phyloP scores from a whole-genome alignment of 306 rosid species.

The Betula pendula region DNA sequence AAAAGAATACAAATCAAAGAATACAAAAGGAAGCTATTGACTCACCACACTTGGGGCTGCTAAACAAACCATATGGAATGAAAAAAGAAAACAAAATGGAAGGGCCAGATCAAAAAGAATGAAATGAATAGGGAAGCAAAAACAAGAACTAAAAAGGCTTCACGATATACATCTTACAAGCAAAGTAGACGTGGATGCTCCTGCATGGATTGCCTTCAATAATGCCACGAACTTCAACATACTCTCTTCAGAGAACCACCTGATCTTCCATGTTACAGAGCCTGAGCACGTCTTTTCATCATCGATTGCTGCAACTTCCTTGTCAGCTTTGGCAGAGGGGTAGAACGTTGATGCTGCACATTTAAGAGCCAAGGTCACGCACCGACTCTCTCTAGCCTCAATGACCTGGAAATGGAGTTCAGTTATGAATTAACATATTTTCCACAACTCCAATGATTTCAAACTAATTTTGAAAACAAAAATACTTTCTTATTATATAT shows the following conservation, averaged over 20 bases:
- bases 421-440: background rate
- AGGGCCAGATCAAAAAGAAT: slow-evolving; percentile 55
- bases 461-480: background rate
- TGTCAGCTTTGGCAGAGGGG: slow-evolving; percentile 34
- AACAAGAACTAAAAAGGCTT: slow-evolving; percentile 20
- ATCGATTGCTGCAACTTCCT: slow-evolving; percentile 23
- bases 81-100: background rate
- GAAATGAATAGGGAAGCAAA: slow-evolving; percentile 53
- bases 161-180: slow-evolving; percentile 53
- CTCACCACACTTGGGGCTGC: slow-evolving; percentile 30
- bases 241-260: slow-evolving; percentile 67
- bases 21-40: slow-evolving; percentile 37
- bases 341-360: slow-evolving; percentile 38
- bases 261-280: slow-evolving; percentile 58
- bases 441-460: background rate
- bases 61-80: slow-evolving; percentile 21
- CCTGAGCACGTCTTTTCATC: slow-evolving; percentile 33
- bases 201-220: slow-evolving; percentile 76
- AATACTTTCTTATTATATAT: no score
- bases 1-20: slow-evolving; percentile 47
- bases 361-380: slow-evolving; percentile 55
- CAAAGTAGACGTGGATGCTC: slow-evolving; percentile 43
- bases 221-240: slow-evolving; percentile 67
- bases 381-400: slow-evolving; percentile 44
- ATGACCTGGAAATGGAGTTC: slow-evolving; percentile 50